Base-by-base conservation (phyloP, 352 stramenopile species). In the Globisporangium irregulare region DNA sequence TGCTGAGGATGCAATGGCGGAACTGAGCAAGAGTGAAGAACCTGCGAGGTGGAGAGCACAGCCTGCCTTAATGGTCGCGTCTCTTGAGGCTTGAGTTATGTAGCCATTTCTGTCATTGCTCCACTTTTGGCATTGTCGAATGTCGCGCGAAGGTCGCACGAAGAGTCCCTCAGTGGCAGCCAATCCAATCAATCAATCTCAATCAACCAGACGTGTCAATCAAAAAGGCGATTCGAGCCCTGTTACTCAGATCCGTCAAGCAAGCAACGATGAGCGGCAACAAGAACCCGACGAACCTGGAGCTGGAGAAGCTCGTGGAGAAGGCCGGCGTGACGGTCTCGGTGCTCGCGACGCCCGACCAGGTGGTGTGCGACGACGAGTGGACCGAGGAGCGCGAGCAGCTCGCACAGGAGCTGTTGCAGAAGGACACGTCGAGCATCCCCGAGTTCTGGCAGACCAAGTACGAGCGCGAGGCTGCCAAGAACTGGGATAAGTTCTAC, bases 401-500 rank as follows among this genome's bases (percentile, higher is more conserved):
- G 25, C 77, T 94, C 54, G 88, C 88, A 32, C 73, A 77, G 46
- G 80, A 90, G 70, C 84, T 86, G 38, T 64, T 95, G 62, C 73
- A 59, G 46, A 81, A 89, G 74, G 88, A 95, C 81, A 86, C 77
- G 71, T 92, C 86, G n/a, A 77, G 72, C 38, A 93, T 95, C 65
- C 78, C 86, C 24, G 67, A 77, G 50, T 95, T 90, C 75, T 95
- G 88, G 88, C 82, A 94, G 73, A 77, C 77, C 93, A 94, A 96
- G 69, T 96, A 95, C 69, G 86, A 96, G 65, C 67, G 82, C 14
- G 82, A 96, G 41, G 88, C 92, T 0, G 82, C 85, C 55, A 90
- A 89, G 73, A 96, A 82, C 72, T 98, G 95, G 95, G 90, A 98
- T 74, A 87, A 90, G 67, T 98, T 98, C 76, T 98, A 98, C 78